A percentile compares a stretch with the other conserved stretches of the same genome.
These are phyloP conservation scores for Sporothrix brasiliensis DNA, from an alignment of 2,329 filamentous ascomycete genomes.

Conservation along the genomic window DNA sequence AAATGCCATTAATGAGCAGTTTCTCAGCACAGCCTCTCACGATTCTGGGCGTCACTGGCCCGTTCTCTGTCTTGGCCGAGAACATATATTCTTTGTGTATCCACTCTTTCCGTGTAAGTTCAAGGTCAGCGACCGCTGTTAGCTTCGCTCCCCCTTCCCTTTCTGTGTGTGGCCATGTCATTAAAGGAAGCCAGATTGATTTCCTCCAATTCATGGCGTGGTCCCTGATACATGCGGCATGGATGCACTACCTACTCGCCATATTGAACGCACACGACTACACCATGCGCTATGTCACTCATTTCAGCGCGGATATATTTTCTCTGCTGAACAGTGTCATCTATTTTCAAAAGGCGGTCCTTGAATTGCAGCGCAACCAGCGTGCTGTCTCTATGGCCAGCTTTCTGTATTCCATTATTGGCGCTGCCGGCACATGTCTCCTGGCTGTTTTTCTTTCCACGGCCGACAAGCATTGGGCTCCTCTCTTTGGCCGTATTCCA, in stretches of 20 bases:
- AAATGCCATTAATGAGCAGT: not conserved
- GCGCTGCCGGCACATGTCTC: slow-evolving; percentile 24
- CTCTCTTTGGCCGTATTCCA: slow-evolving; percentile 24
- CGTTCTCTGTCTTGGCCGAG: slow-evolving; percentile 25
- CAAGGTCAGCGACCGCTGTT: not conserved
- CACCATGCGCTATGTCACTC: slow-evolving; percentile 29
- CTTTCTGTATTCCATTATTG: slow-evolving; percentile 29
- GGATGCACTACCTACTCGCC: slow-evolving; percentile 27
- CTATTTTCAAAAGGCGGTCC: slow-evolving; percentile 31
- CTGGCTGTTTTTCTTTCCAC: slow-evolving; percentile 27
- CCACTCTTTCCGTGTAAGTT: slow-evolving; percentile 17
- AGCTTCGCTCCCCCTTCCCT: too few species aligned
- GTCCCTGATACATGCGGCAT: slow-evolving; percentile 29
- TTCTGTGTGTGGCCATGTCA: not conserved
- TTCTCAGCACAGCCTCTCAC: slow-evolving; percentile 25
- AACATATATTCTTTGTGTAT: slow-evolving; percentile 26
- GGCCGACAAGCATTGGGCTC: slow-evolving; percentile 27
- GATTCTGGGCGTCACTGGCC: slow-evolving; percentile 19
- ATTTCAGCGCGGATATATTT: slow-evolving; percentile 29
- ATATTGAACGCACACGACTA: slow-evolving; percentile 30
- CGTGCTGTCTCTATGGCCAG: slow-evolving; percentile 24
- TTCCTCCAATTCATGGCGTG: slow-evolving; percentile 31
- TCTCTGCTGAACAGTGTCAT: slow-evolving; percentile 30
- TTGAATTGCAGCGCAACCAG: slow-evolving; percentile 24
- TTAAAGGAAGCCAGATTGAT: slow-evolving; percentile 19